These are phyloP conservation scores for Pichia insulana DNA, from an alignment of 805 yeast species.

Conservation along the genomic window DNA sequence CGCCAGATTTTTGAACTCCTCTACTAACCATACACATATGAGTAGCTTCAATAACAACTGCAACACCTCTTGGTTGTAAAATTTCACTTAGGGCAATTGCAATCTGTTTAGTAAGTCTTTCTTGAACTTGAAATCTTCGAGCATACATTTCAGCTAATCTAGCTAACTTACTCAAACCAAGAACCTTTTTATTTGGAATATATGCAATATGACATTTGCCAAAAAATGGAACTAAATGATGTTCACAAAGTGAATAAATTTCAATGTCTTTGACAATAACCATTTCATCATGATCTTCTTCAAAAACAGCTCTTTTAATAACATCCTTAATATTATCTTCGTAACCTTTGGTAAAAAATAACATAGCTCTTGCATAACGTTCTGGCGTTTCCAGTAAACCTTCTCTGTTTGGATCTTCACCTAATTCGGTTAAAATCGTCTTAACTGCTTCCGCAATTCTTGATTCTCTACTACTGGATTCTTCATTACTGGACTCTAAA, in stretches of 20 bases:
- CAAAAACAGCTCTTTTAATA: slow-evolving; percentile 90
- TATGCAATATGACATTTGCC: slow-evolving; percentile 98
- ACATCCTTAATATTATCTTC: slow-evolving; percentile 90
- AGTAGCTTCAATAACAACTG: slow-evolving; percentile 94
- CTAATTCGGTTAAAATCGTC: slow-evolving; percentile 69
- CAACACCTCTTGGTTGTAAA: slow-evolving; percentile 91
- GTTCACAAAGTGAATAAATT: slow-evolving; percentile 89
- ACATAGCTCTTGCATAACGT: slow-evolving; percentile 93
- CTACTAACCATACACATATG: slow-evolving; percentile 99
- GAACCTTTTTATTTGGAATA: slow-evolving; percentile 86
- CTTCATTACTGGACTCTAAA: slow-evolving; percentile 59
- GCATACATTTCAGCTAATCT: slow-evolving; percentile 95
- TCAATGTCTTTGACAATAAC: slow-evolving; percentile 94
- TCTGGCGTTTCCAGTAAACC: slow-evolving; percentile 93
- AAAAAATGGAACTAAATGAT: slow-evolving; percentile 93
- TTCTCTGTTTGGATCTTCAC: slow-evolving; percentile 84
- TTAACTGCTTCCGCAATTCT: slow-evolving; percentile 83
- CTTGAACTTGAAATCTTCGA: slow-evolving; percentile 95
- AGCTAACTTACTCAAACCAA: slow-evolving; percentile 89
- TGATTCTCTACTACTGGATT: slow-evolving; percentile 53
- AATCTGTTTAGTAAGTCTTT: slow-evolving; percentile 90
- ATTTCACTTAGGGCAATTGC: slow-evolving; percentile 93
- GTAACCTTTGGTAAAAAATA: slow-evolving; percentile 91
- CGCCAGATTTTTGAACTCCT: slow-evolving; percentile 93
- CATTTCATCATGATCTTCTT: slow-evolving; percentile 98